Evolutionary conservation across 2,329 filamentous ascomycete genomes (phyloP), one percentile per base, ranked within the genome.

Genomic region (Aphanocladium album): DNA sequence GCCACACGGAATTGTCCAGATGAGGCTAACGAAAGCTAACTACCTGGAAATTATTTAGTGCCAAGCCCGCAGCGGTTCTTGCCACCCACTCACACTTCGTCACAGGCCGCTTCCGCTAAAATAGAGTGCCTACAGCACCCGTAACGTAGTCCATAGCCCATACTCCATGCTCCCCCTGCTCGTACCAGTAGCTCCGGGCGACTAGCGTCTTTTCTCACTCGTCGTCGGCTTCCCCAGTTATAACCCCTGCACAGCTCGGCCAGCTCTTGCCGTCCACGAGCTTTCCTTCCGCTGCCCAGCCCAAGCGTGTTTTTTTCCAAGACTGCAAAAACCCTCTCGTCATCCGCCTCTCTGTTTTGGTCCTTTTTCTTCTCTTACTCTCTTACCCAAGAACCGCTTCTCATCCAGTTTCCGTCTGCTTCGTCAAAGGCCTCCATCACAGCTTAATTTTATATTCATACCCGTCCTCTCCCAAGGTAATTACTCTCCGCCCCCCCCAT

Each of bases 321-420:
- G 52, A 51, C 51, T 51, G 46, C 45, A 19, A 51, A 58, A 58
- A 46, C 57, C 51, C 49, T 46, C 50, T 54, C 57, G n/a, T 49
- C 57, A 53, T 54, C 52, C 33, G n/a, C n/a, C n/a, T 50, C 51
- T 55, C 53, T 43, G 25, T 49, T 27, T 45, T 35, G 41, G 57
- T 55, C 23, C 59, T 54, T 46, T 33, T 55, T 47, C 51, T 55
- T 41, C 50, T 41, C 50, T 53, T 46, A 53, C 35, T 50, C 51
- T 49, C 19, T 50, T 52, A 41, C 60, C 41, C 39, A 61, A 62
- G 19, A 47, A 55, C 53, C 56, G 59, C 61, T 43, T 46, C 57
- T 43, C 55, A 60, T 57, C 60, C 51, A 55, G 33, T 6, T 35
- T 56, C 49, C 54, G 61, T 45, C 52, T 59, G 60, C 53, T 60